Evolutionary conservation across 2,329 filamentous ascomycete genomes (phyloP).

Genomic region (Xylariomycetidae sp.): DNA sequence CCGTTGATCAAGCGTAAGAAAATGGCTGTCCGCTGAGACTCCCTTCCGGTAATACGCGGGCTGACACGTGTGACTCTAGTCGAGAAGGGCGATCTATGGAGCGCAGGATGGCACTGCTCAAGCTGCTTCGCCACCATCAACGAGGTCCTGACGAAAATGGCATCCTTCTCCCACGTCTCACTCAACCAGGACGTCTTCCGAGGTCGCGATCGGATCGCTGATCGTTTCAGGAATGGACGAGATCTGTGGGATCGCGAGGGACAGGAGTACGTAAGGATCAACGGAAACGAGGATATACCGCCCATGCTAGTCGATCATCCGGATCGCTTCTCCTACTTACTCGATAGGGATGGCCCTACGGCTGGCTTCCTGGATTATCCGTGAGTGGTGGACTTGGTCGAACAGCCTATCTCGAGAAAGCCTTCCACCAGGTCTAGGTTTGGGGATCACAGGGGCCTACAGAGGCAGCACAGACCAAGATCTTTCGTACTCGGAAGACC

Average conservation of each 20-base stretch:
- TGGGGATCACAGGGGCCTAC: too few relatives aligned
- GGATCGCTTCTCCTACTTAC: conserved; percentile 38
- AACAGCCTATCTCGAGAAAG: too few relatives aligned
- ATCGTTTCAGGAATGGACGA: conserved; percentile 42
- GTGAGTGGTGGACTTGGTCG: too few relatives aligned
- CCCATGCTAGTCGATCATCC: conserved; percentile 34
- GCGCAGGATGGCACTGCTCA: conserved; percentile 57
- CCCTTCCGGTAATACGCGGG: too few relatives aligned
- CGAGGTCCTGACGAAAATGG: conserved; percentile 50
- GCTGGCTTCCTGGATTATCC: conserved; percentile 45
- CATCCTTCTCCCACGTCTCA: conserved; percentile 48
- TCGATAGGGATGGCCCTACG: conserved; percentile 37
- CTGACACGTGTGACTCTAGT: too few relatives aligned
- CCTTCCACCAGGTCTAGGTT: too few relatives aligned
- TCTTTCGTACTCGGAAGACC: too few relatives aligned
- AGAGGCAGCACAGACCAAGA: too few relatives aligned
- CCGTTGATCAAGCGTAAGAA: conserved; percentile 31
- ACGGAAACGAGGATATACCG: conserved; percentile 48
- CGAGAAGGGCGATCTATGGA: conserved; percentile 28
- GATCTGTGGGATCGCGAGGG: conserved; percentile 48
- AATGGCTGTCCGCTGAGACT: too few relatives aligned
- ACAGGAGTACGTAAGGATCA: conserved; percentile 42
- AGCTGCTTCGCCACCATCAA: conserved; percentile 52
- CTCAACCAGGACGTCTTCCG: conserved; percentile 45
- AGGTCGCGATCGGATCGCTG: conserved; percentile 41